Conservation (phyloP, 345 rosid genomes). For the Combretum micranthum region DNA sequence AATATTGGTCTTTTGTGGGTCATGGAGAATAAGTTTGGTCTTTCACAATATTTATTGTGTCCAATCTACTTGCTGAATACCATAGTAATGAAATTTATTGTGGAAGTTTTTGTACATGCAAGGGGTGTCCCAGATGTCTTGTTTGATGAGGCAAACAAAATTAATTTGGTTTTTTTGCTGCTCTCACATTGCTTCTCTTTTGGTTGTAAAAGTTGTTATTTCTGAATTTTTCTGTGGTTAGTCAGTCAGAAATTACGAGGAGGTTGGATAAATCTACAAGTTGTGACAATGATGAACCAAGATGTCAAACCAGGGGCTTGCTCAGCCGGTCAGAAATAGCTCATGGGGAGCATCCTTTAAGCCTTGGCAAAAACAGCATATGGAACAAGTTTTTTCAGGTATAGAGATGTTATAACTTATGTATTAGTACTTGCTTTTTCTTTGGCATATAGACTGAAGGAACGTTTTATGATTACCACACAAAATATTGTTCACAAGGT, state of each 20-base stretch:
- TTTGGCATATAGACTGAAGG: too few relatives aligned
- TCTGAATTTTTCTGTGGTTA: conserved; percentile 75
- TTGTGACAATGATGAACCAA: conserved; percentile 35
- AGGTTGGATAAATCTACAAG: conserved; percentile 60
- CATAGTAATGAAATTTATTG: too few relatives aligned
- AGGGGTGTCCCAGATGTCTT: too few relatives aligned
- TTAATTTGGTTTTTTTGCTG: neutral
- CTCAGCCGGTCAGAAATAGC: conserved; percentile 70
- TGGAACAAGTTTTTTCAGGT: conserved; percentile 98
- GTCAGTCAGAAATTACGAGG: conserved; percentile 92
- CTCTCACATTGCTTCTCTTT: conserved; percentile 7
- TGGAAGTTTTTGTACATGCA: too few relatives aligned
- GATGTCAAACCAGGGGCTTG: conserved; percentile 40
- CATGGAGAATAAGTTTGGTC: too few relatives aligned
- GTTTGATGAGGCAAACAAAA: too few relatives aligned
- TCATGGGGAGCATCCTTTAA: conserved; percentile 95
- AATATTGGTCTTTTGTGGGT: too few relatives aligned
- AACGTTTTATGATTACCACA: too few relatives aligned
- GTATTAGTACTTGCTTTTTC: too few relatives aligned
- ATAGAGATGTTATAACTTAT: conserved; percentile 6
- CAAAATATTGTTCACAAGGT: too few relatives aligned
- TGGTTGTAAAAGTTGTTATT: conserved; percentile 15
- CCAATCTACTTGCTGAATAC: too few relatives aligned
- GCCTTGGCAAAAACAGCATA: conserved; percentile 80
- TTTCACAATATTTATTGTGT: too few relatives aligned